A percentile compares a stretch with the other conserved stretches of the same genome.
These are phyloP conservation scores for Kurtzmaniella quercitrusa DNA, from an alignment of 1,139 yeast species.

Conservation along the genomic window DNA sequence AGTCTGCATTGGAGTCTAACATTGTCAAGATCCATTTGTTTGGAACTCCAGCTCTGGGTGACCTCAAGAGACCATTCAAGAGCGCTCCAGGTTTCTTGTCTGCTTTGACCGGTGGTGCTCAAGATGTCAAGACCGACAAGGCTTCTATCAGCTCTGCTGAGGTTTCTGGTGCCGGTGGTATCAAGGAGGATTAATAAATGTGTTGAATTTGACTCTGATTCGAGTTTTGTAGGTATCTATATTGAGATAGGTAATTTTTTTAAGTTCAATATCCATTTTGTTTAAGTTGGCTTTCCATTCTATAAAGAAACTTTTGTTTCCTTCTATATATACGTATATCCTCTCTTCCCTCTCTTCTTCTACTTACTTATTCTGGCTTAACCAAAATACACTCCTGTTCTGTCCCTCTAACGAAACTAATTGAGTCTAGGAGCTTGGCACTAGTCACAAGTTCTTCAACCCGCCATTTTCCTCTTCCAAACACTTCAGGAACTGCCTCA, in stretches of 20 bases:
- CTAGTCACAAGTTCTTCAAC: conserved; percentile 57
- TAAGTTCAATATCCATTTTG: too few species aligned
- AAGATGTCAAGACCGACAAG: conserved; percentile 72
- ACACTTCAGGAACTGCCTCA: conserved; percentile 58
- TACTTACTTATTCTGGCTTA: conserved; percentile 19
- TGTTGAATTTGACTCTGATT: background rate
- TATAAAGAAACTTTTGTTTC: background rate
- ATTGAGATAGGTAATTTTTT: too few species aligned
- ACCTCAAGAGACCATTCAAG: conserved; percentile 96
- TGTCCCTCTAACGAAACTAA: conserved; percentile 56
- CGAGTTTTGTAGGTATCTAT: background rate
- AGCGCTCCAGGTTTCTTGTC: conserved; percentile 76
- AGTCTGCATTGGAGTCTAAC: conserved; percentile 86
- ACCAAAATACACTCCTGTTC: conserved; percentile 61
- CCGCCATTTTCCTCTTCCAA: conserved; percentile 58
- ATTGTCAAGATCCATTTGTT: conserved; percentile 88
- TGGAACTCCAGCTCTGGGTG: conserved; percentile 82
- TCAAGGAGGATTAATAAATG: conserved; percentile 69
- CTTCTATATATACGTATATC: background rate
- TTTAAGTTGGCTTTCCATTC: too few species aligned
- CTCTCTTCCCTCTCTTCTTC: background rate
- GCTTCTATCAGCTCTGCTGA: conserved; percentile 84
- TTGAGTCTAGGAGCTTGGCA: conserved; percentile 53
- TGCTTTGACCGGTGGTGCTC: conserved; percentile 55
- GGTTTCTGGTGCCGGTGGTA: conserved; percentile 82